Percentiles rank a stretch among this genome's conserved stretches.
Conservation (phyloP, 2,329 filamentous ascomycete species). For the Blastomyces gilchristii region DNA sequence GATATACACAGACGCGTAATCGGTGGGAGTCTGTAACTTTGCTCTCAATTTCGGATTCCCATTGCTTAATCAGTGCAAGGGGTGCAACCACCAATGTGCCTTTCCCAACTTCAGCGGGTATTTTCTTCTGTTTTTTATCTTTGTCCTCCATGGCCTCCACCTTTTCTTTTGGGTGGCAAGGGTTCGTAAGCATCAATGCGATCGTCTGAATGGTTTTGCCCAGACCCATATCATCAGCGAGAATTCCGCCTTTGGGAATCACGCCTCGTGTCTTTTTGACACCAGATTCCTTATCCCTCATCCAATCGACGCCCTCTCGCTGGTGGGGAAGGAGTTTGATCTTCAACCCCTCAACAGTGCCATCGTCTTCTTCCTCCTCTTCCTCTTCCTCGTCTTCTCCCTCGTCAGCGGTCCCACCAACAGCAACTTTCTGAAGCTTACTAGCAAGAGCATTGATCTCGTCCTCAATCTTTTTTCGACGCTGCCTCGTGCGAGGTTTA, state of each 20-base stretch:
- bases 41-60: conserved; percentile 84
- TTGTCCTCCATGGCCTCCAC: conserved; percentile 41
- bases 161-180: conserved; percentile 49
- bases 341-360: conserved; percentile 65
- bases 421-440: conserved; percentile 23
- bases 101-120: conserved; percentile 59
- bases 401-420: background rate
- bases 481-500: conserved; percentile 28
- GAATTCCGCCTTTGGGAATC: conserved; percentile 81
- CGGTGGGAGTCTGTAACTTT: conserved; percentile 61
- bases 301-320: conserved; percentile 88
- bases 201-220: conserved; percentile 96
- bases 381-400: conserved; percentile 24
- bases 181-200: conserved; percentile 73
- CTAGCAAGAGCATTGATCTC: conserved; percentile 36
- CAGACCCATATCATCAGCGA: conserved; percentile 91
- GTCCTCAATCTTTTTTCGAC: conserved; percentile 31
- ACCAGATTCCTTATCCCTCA: conserved; percentile 84
- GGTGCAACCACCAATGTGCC: conserved; percentile 87
- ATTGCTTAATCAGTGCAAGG: conserved; percentile 88
- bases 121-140: conserved; percentile 48
- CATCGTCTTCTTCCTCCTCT: conserved; percentile 48
- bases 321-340: conserved; percentile 89
- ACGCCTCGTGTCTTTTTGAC: conserved; percentile 66
- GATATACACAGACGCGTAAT: conserved; percentile 78